Base-by-base conservation (phyloP, 2,329 filamentous ascomycete species). In the Pseudogymnoascus sp. region DNA sequence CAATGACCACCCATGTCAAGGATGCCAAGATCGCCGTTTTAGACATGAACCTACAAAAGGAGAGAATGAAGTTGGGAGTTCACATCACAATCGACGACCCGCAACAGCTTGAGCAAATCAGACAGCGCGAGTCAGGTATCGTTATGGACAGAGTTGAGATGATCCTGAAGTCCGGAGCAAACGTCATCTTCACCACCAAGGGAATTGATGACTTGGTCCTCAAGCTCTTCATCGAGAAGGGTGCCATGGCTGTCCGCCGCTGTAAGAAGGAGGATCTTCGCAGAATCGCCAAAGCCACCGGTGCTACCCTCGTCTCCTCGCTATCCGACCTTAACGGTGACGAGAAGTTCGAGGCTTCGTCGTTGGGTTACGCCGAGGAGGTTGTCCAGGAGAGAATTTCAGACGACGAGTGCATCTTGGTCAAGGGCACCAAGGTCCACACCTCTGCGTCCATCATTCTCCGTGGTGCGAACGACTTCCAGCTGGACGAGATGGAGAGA, bases 261-360 rank as follows among this genome's bases (percentile, higher is more conserved):
- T 97, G 93, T 79, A 99, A 97, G 83, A 99, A 99, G 84, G 95
- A 99, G 79, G 95, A 99, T 72, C 81, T 99, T 65, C 84, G 95
- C 74, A 88, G 95, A 71, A 97, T 99, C 78, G 95, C 95, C 64
- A 96, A 90, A 80, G 95, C 95, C 5, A 96, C 95, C 5, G 95
- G 95, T 63, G 95, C 93, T 18, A 97, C 93, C 16, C 82, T 99
- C 63, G 85, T 99, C 69, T 93, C 90, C 81, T 93, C 92, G 6
- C 82, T 99, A 58, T 97, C 95, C 4, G 96, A 99, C 75, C 81
- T 99, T 67, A 97, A 99, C 74, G 95, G 95, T 64, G 95, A 99
- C 74, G 95, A 99, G 80, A 91, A 89, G 74, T 99, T 97, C 71
- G 95, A 99, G 69, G 80, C 91, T 21, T 92, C 92, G 41, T 90